Conservation (phyloP, 306 rosid genomes). For the Acacia melanoxylon region DNA sequence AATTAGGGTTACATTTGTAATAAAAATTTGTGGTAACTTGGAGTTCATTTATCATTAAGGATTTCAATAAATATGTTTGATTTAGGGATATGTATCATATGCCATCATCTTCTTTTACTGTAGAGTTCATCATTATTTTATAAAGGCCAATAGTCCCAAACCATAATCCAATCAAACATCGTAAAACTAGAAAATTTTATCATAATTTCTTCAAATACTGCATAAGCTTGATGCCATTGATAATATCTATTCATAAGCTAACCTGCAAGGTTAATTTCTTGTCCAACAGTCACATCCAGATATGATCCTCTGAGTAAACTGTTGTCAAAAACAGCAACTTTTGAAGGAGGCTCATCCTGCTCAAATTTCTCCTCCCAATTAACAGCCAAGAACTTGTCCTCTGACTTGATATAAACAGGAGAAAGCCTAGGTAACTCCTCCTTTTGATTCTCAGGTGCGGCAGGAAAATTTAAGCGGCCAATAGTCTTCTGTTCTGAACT, state of each 20-base stretch:
- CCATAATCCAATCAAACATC: background rate
- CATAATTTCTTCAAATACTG: background rate
- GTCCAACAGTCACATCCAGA: constrained; percentile 92
- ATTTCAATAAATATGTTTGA: background rate
- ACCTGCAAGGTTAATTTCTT: constrained; percentile 85
- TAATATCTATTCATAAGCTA: constrained; percentile 33
- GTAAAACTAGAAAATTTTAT: background rate
- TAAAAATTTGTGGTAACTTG: background rate
- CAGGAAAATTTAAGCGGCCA: constrained; percentile 58
- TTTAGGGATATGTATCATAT: background rate
- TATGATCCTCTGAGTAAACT: constrained; percentile 72
- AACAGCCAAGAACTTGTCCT: constrained; percentile 67
- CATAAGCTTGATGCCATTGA: background rate
- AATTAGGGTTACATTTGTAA: background rate
- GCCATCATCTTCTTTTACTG: background rate
- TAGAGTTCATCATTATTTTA: background rate
- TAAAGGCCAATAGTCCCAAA: background rate
- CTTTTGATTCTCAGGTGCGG: constrained; percentile 60
- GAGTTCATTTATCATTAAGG: background rate
- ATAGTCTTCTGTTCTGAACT: constrained; percentile 60
- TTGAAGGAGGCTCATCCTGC: constrained; percentile 54
- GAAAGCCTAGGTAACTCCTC: constrained; percentile 93
- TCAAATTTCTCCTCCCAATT: constrained; percentile 89
- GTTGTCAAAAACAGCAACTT: constrained; percentile 55
- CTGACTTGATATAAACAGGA: constrained; percentile 88